Conservation (phyloP, 805 yeast species). For the Yamadazyma akitaensis region DNA sequence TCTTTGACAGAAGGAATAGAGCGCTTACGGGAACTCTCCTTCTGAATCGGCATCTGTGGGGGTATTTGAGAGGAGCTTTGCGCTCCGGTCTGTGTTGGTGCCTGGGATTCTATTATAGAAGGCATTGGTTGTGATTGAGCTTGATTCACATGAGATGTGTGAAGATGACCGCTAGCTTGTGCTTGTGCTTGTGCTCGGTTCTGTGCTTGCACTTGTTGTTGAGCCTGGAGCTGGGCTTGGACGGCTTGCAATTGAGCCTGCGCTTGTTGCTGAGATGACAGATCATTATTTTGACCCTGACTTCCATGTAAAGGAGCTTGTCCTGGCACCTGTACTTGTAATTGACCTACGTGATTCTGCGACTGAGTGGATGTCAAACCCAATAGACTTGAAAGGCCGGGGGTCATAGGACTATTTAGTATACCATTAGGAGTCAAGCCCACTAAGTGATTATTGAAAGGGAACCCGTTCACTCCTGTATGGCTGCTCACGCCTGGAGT, state of each 20-base stretch:
- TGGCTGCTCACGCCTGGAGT: constrained; percentile 51
- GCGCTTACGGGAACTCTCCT: background rate
- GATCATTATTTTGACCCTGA: background rate
- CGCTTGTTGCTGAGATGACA: constrained; percentile 2
- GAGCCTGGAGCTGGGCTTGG: constrained; percentile 10
- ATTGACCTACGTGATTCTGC: background rate
- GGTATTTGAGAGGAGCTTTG: constrained; percentile 10
- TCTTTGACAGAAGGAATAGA: constrained; percentile 3
- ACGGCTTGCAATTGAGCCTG: constrained; percentile 9
- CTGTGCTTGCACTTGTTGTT: constrained; percentile 7
- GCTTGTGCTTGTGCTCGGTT: constrained; percentile 9
- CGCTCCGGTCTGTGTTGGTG: constrained; percentile 7
- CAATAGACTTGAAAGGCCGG: constrained; percentile 41
- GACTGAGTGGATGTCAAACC: constrained; percentile 23
- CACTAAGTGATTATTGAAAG: constrained; percentile 29
- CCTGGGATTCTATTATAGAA: background rate
- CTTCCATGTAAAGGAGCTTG: background rate
- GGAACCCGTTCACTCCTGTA: constrained; percentile 22
- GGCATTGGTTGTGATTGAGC: constrained; percentile 6
- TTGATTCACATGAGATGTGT: background rate
- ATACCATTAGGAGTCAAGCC: constrained; percentile 40
- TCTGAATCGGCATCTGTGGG: background rate
- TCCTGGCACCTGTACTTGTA: background rate
- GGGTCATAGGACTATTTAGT: constrained; percentile 46
- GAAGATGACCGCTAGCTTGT: constrained; percentile 2